These are phyloP conservation scores for Rhizopogon parksii DNA, from an alignment of 1,284 basidiomycete genomes.

Conservation along the genomic window DNA sequence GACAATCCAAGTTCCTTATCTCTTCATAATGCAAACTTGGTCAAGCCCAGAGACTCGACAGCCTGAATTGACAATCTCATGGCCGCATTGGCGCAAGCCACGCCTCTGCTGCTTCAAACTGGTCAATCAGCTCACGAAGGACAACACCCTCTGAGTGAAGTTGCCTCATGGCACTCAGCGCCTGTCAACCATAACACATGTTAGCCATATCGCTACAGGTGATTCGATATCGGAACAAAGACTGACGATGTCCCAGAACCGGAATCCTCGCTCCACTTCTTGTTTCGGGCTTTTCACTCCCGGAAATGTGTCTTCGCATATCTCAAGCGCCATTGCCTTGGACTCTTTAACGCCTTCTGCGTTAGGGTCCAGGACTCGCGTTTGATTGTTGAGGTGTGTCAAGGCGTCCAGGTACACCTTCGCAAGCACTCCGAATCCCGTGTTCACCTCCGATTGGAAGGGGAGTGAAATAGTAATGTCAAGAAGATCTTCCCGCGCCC, in stretches of 20 bases:
- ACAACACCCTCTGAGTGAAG: conserved; percentile 80
- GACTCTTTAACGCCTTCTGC: conserved; percentile 75
- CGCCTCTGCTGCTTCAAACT: conserved; percentile 91
- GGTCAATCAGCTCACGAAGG: conserved; percentile 77
- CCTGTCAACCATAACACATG: conserved; percentile 38
- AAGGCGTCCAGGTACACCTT: conserved; percentile 95
- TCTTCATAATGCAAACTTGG: background rate
- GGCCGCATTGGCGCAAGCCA: conserved; percentile 92
- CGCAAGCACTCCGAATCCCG: conserved; percentile 93
- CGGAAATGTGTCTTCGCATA: conserved; percentile 90
- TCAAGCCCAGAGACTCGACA: conserved; percentile 3
- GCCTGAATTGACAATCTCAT: conserved; percentile 32
- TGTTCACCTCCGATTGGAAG: conserved; percentile 95
- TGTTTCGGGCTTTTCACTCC: conserved; percentile 82
- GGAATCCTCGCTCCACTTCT: conserved; percentile 93
- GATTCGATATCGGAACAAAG: conserved; percentile 11
- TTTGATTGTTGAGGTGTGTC: conserved; percentile 76
- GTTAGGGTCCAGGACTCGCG: conserved; percentile 67
- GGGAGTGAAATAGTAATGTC: conserved; percentile 88
- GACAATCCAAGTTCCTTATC: conserved; percentile 3
- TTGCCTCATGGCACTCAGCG: conserved; percentile 83
- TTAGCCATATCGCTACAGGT: conserved; percentile 13
- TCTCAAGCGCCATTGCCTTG: conserved; percentile 82
- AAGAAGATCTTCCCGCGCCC: conserved; percentile 84
- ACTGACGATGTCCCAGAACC: conserved; percentile 96